Percentiles rank a stretch among this genome's conserved stretches.
phyloP scores from a whole-genome alignment of 192 early-diverging fungal species.

The Backusella macrospora region DNA sequence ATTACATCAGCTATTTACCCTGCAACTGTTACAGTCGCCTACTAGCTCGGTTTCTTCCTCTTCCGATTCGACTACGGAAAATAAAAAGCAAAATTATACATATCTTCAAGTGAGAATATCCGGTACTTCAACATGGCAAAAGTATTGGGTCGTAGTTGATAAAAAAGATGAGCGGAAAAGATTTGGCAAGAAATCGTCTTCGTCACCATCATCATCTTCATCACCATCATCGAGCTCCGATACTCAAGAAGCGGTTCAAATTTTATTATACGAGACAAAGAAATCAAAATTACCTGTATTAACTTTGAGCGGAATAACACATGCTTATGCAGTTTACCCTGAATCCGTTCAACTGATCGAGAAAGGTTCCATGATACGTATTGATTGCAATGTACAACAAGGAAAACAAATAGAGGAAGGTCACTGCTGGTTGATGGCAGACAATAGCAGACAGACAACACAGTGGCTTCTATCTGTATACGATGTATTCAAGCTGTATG shows the following conservation, averaged over 20 bases:
- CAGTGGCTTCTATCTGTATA: conserved; percentile 43
- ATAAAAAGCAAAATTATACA: conserved; percentile 44
- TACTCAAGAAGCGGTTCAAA: conserved; percentile 43
- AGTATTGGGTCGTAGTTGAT: conserved; percentile 52
- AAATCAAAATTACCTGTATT: conserved; percentile 55
- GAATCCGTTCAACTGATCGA: conserved; percentile 43
- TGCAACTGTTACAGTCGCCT: conserved; percentile 41
- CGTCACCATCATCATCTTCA: background rate
- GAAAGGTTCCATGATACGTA: conserved; percentile 36
- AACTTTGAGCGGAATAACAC: conserved; percentile 51
- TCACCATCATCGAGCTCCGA: background rate
- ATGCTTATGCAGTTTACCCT: conserved; percentile 61
- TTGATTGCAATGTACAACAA: conserved; percentile 39
- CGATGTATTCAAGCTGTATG: conserved; percentile 49
- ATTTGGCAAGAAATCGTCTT: conserved; percentile 41
- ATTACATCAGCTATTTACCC: conserved; percentile 76
- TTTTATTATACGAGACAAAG: conserved; percentile 51
- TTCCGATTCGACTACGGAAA: conserved; percentile 41
- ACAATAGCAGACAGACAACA: conserved; percentile 32
- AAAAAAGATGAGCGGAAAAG: conserved; percentile 46
- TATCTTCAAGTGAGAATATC: conserved; percentile 56
- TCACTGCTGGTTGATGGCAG: conserved; percentile 38
- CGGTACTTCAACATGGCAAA: conserved; percentile 47
- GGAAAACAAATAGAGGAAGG: background rate
- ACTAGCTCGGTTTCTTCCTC: background rate